Evolutionary conservation across 2,329 filamentous ascomycete species (phyloP).

Genomic region (Colletotrichum paranaense): DNA sequence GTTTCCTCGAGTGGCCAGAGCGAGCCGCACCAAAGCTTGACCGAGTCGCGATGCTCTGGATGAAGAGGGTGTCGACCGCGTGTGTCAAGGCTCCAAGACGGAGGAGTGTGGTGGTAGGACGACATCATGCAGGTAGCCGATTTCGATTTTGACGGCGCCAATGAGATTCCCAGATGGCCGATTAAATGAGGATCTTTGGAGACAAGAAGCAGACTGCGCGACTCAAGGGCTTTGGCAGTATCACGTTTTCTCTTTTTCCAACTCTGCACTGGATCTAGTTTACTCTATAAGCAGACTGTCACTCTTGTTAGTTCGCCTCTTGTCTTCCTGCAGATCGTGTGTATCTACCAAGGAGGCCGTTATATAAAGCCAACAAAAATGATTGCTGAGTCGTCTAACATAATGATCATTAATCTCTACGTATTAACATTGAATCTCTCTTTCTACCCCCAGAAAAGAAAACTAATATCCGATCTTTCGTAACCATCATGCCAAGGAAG

Average conservation of each 20-base stretch:
- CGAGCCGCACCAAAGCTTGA: slow-evolving; percentile 22
- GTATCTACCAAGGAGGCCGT: background rate
- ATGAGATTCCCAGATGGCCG: background rate
- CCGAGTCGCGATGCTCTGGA: slow-evolving; percentile 8
- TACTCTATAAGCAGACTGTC: background rate
- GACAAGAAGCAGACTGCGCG: background rate
- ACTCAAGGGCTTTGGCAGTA: background rate
- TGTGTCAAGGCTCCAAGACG: slow-evolving; percentile 10
- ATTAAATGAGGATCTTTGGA: background rate
- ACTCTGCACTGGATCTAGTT: background rate
- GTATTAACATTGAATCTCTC: background rate
- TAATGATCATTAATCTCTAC: background rate
- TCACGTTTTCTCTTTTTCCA: background rate
- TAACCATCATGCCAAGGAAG: background rate
- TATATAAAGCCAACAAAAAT: background rate
- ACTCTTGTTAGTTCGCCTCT: too few species aligned
- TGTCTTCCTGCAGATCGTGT: background rate
- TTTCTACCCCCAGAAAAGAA: background rate
- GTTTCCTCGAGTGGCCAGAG: background rate
- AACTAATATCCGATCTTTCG: background rate
- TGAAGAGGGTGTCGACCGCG: background rate
- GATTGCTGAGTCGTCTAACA: background rate
- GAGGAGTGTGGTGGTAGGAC: slow-evolving; percentile 37
- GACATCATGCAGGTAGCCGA: slow-evolving; percentile 42
- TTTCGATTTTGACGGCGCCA: slow-evolving; percentile 37